These are phyloP conservation scores for Cryptococcus sp. DNA, from an alignment of 1,284 basidiomycete genomes.

Conservation along the genomic window DNA sequence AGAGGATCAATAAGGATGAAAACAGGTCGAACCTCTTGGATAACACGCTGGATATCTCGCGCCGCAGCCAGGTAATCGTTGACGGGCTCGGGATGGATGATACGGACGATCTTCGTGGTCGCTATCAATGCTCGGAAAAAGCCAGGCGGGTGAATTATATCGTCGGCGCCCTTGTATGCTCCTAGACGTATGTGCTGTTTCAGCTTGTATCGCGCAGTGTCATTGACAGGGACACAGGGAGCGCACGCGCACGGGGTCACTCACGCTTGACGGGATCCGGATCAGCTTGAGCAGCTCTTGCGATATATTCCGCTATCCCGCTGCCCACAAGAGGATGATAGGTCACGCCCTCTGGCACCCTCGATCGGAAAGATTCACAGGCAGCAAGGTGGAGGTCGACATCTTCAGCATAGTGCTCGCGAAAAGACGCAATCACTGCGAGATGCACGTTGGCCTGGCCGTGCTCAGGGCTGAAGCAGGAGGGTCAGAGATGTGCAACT, in stretches of 20 bases:
- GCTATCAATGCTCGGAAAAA: constrained; percentile 6
- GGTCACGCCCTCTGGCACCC: constrained; percentile 9
- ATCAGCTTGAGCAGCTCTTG: background rate
- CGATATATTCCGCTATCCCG: constrained; percentile 8
- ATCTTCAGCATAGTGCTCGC: constrained; percentile 7
- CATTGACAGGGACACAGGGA: background rate
- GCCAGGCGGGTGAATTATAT: constrained; percentile 1
- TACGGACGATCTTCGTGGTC: background rate
- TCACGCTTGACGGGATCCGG: background rate
- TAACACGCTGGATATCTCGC: constrained; percentile 2
- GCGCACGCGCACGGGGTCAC: background rate
- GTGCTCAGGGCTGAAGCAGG: constrained; percentile 16
- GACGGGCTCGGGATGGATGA: constrained; percentile 16
- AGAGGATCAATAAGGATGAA: constrained; percentile 19
- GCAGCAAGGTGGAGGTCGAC: constrained; percentile 24
- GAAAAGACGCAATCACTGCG: constrained; percentile 18
- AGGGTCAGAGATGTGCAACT: background rate
- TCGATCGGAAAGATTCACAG: constrained; percentile 8
- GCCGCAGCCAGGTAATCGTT: constrained; percentile 23
- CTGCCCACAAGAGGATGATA: constrained; percentile 19
- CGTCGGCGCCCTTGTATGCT: background rate
- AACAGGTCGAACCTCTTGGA: constrained; percentile 17
- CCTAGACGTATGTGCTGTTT: background rate
- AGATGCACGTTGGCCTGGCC: constrained; percentile 28
- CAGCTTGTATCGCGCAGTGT: background rate